Evolutionary conservation across 352 stramenopile species (phyloP), one percentile per base, ranked within the genome.

Genomic region (Phytophthora cactorum): DNA sequence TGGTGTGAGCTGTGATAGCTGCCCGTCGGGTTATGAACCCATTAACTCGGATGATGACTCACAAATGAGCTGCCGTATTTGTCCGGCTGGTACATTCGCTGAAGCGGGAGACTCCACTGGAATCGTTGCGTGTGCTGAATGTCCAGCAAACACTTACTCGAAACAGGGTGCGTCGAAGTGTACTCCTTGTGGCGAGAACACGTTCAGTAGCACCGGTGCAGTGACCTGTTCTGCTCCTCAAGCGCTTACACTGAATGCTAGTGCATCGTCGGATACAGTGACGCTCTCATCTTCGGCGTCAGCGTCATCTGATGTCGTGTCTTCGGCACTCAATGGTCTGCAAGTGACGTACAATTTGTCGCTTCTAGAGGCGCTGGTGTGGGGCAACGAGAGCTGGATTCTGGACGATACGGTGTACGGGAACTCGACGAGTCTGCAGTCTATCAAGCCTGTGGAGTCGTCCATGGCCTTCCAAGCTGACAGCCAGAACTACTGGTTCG

Each of bases 271-370:
- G 22, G 56, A 69, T 9, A 52, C 36, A 0, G 39, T 57, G 27
- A 60, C 44, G 1, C 31, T 57, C 15, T 70, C 75, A 8, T 68
- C 74, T 7, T 78, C 76, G 4, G 72, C 72, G 0, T 74, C 68
- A 4, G 51, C 61, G 10, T 59, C 68, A 3, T 59, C 66, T 38
- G 65, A 47, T 46, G 55, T 32, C 8, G 46, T 77, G 14, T 70
- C 74, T 29, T 74, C 55, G 15, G 72, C 61, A 25, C 63, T 77
- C 22, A 46, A 63, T 44, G 61, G 71, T 10, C 51, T 77, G n/a
- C 62, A 78, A 15, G 70, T 88, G 39, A 86, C 77, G 34, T 93
- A 93, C 70, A 90, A 92, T 49, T 68, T 93, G n/a, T 87, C 81
- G 27, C 54, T 88, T n/a, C 56, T 93, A 4, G 81, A 93, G 63